Base-by-base conservation (phyloP, 2,329 filamentous ascomycete genomes). In the Beauveria bassiana region DNA sequence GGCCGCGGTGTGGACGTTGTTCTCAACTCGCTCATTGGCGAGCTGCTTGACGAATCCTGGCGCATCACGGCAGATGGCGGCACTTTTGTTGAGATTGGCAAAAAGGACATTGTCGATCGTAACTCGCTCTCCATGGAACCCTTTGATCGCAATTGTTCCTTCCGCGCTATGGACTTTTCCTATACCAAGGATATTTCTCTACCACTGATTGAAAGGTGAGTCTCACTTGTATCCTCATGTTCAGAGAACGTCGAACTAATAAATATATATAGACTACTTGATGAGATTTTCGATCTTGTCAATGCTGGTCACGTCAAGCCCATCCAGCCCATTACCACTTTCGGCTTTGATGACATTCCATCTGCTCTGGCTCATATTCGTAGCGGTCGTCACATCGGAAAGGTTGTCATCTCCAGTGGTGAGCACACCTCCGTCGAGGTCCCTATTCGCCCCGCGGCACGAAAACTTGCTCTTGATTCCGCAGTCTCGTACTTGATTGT, bases 281-380 rank as follows among this genome's bases (percentile, higher is more conserved):
- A 31, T 14, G 53, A 66, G 18, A 22, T 65, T 3, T 66, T 67
- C 22, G 57, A 63, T 3, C 61, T 70, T 2, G 34, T 67, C n/a
- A 52, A 67, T 4, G 62, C 31, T 7, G 62, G 66, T 1, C 43
- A 66, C 42, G 65, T 63, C 50, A 67, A 61, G 43, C 66, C 65
- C 20, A 70, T 67, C 59, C 65, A 43, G 43, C 66, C 54, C 46
- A 64, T 63, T 5, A 68, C 71, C 56, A 50, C 64, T 22, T 68
- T 73, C 60, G 57, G 59, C 8, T 65, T 68, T 5, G 66, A 68
- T 1, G 62, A 73, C 2, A 66, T 76, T 1, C 65, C 68, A 5
- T 69, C 74, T 7, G 76, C 77, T 0, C 75, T 79, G 62, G 65
- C 73, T 0, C 66, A 72, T 20, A 71, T 80, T 69, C 75, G 77